phyloP scores from a whole-genome alignment of 331 rosid species.

The Pyracantha coccinea region DNA sequence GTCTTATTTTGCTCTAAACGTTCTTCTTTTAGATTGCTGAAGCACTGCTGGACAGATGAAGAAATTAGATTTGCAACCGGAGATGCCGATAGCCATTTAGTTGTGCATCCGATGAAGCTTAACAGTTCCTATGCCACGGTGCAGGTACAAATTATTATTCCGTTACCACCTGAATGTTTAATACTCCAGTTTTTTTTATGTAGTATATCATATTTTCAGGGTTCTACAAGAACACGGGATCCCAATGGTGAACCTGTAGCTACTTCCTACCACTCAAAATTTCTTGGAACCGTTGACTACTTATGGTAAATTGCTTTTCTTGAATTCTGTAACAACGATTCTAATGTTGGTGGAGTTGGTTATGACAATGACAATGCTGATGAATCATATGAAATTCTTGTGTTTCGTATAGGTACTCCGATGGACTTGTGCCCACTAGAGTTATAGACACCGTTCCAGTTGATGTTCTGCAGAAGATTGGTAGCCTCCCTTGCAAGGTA shows the following conservation, averaged over 20 bases:
- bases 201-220: constrained; percentile 29
- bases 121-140: constrained; percentile 68
- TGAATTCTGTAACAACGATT: background rate
- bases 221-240: constrained; percentile 56
- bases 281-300: constrained; percentile 89
- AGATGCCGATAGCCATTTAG: constrained; percentile 38
- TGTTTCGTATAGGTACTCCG: constrained; percentile 48
- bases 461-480: constrained; percentile 46
- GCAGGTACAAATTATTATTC: constrained; percentile 30
- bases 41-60: constrained; percentile 58
- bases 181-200: background rate
- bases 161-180: constrained; percentile 3
- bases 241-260: constrained; percentile 70
- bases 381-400: constrained; percentile 6
- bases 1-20: background rate
- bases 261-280: constrained; percentile 42
- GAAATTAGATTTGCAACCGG: constrained; percentile 70
- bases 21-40: constrained; percentile 43
- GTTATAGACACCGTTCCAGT: constrained; percentile 72
- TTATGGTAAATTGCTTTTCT: constrained; percentile 54
- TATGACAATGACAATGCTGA: background rate
- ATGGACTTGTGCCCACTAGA: constrained; percentile 57
- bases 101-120: constrained; percentile 64
- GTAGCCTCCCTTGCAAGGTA: constrained; percentile 94
- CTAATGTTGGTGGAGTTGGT: background rate